A percentile compares a stretch with the other conserved stretches of the same genome.
phyloP scores from a whole-genome alignment of 306 rosid species.

The Cucurbita pepo region DNA sequence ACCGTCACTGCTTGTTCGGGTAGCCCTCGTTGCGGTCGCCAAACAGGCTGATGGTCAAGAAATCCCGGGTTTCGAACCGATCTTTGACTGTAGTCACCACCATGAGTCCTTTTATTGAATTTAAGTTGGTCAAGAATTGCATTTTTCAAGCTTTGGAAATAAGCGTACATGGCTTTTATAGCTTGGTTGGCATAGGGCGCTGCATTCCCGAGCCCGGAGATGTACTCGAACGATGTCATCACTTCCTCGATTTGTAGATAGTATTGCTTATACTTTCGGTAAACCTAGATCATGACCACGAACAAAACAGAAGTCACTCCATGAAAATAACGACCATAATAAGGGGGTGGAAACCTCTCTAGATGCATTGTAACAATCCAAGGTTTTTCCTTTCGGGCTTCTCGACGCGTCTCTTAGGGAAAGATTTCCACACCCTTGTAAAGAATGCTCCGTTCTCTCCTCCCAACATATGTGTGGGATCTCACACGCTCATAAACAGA shows the following conservation, averaged over 20 bases:
- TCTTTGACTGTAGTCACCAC: slow-evolving; percentile 31
- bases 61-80: slow-evolving; percentile 27
- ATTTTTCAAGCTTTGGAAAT: slow-evolving; percentile 60
- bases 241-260: slow-evolving; percentile 68
- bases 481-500: too few species aligned
- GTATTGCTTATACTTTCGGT: slow-evolving; percentile 69
- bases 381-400: too few species aligned
- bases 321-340: too few species aligned
- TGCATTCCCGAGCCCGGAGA: slow-evolving; percentile 61
- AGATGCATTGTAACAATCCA: too few species aligned
- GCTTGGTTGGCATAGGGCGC: slow-evolving; percentile 79
- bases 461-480: too few species aligned
- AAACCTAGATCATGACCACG: slow-evolving; percentile 36
- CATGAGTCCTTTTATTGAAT: slow-evolving; percentile 26
- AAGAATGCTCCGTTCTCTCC: too few species aligned
- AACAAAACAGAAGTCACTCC: background rate
- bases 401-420: too few species aligned
- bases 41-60: slow-evolving; percentile 58
- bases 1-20: slow-evolving; percentile 74
- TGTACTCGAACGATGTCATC: slow-evolving; percentile 64
- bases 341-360: too few species aligned
- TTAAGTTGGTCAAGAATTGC: slow-evolving; percentile 69
- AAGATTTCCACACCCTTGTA: too few species aligned
- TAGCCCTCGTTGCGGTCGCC: slow-evolving; percentile 91
- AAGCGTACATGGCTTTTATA: slow-evolving; percentile 62